Base-by-base conservation (phyloP, 2,329 filamentous ascomycete species). In the Penicillium italicum region DNA sequence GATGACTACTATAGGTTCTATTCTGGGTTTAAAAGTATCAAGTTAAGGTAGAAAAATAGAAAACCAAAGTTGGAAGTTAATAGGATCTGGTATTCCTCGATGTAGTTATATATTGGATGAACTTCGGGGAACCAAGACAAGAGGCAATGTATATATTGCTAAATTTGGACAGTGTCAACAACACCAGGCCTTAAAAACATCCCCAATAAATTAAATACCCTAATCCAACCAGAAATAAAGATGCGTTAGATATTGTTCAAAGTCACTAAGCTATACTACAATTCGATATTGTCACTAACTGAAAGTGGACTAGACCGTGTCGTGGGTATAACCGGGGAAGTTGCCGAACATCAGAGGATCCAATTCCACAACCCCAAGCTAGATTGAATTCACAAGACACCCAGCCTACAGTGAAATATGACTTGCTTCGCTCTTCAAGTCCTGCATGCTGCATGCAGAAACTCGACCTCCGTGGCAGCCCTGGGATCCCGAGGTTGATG, bases 401-500 rank as follows among this genome's bases (percentile, higher is more conserved):
- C 45, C 4, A 50, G 46, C 5, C 38, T 11, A 16, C 8, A 37
- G 22, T 50, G 43, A 14, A 50, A 50, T 24, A 56, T 53, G 37
- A 42, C 38, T 12, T 44, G 37, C 53, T 43, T 58, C 26, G 4
- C 22, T 31, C 7, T 22, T 18, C 50, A 45, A 54, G 18, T 20
- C 28, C 26, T 41, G 26, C 46, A 51, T 37, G n/a, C 36, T 34
- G 53, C 41, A 51, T 49, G 46, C 53, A 46, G 40, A 50, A n/a
- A 16, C 18, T 33, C 37, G 11, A 30, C n/a, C 8, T 18, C 8
- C 2, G 24, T 20, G n/a, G 18, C 18, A 11, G 14, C 5, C 14
- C 5, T 42, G 36, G 11, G 30, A 22, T 20, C 2, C 22, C 16
- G 24, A 55, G 51, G 41, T 58, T 58, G 52, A 59, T 58, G 50